Base-by-base conservation (phyloP, 2,329 filamentous ascomycete genomes). In the Helotiales sp. region DNA sequence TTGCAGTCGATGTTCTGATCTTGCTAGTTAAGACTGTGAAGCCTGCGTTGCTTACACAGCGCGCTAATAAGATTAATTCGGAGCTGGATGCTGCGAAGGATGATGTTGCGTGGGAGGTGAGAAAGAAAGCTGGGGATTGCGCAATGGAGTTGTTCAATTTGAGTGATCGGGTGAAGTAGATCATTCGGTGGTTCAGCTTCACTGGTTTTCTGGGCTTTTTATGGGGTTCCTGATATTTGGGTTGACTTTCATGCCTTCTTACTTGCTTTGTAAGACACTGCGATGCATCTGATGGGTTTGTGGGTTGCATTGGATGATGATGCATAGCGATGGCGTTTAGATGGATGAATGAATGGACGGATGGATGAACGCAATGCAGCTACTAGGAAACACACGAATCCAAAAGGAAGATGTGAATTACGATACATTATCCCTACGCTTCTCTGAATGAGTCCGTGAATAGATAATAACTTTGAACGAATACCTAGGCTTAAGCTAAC, bases 1-100 rank as follows among this genome's bases (percentile, higher is more conserved):
- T 71, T 22, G 76, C 76, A 11, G 45, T 77, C n/a, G 72, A 76
- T n/a, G 73, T 76, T 15, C 54, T 78, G 4, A 67, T 59, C n/a
- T 26, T 68, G 15, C 40, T 78, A 5, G 66, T 73, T 4, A 69
- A 67, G 22, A 52, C 69, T 54, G 55, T 76, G 3, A 61, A 66
- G 8, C 60, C 66, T 3, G 43, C 55, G 8, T 40, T 67, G 7
- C 45, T 74, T 10, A 15, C 71, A 4, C 69, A 70, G 47, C 49
- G 71, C 10, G 71, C 72, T 17, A 66, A 49, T 11, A 63, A 63
- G 54, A 57, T 77, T 1, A 64, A 73, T 7, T 62, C 24, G 3
- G 74, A 77, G 66, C 63, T 77, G 3, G 69, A 74, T 62, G 34
- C 70, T 26, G 72, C 72, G 3, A 55, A 74, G 5, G 71, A 73